phyloP scores from a whole-genome alignment of 345 rosid genomes.

The Leavenworthia alabamica region DNA sequence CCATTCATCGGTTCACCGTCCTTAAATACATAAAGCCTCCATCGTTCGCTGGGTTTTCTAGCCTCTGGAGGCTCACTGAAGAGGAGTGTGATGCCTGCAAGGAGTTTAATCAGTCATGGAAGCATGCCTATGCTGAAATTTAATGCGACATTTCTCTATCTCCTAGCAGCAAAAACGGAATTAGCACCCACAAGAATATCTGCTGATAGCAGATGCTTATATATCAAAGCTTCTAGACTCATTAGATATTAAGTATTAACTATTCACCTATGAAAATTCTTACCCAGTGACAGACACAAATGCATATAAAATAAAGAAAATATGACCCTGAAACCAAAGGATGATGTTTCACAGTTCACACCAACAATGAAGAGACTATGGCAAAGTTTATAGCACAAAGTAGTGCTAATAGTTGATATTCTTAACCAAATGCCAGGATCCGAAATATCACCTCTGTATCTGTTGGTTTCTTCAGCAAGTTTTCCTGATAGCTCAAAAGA shows the following conservation, averaged over 20 bases:
- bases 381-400: not conserved
- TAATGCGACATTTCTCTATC: not conserved
- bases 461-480: conserved; percentile 94
- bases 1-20: conserved; percentile 81
- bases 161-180: not conserved
- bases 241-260: too few relatives aligned
- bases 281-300: not conserved
- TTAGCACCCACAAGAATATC: not conserved
- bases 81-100: conserved; percentile 71
- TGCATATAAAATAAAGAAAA: not conserved
- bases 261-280: not conserved
- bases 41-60: conserved; percentile 71
- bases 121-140: not conserved
- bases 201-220: not conserved
- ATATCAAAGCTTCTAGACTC: not conserved
- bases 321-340: not conserved
- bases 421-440: not conserved
- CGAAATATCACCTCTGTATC: conserved; percentile 58
- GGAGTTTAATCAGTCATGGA: not conserved
- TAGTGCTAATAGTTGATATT: not conserved
- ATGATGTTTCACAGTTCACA: conserved; percentile 1
- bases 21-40: conserved; percentile 93
- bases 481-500: conserved; percentile 95
- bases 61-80: conserved; percentile 93
- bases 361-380: conserved; percentile 1